Conservation (phyloP, 345 rosid genomes). For the Moricandia arvensis region DNA sequence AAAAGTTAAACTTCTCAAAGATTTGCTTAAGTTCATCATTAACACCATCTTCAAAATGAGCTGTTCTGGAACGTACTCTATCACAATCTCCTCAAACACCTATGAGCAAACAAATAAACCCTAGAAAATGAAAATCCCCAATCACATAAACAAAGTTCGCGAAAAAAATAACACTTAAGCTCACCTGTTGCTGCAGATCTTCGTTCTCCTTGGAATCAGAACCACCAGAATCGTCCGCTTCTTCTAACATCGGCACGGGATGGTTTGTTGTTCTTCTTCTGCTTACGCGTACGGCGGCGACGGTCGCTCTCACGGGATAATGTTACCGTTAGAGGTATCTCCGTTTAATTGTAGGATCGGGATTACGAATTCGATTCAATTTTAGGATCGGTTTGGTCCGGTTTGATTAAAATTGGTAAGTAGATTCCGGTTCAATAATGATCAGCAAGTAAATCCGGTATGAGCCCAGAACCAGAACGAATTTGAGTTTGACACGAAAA, state of each 20-base stretch:
- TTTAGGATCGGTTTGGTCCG: not conserved
- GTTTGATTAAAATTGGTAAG: not conserved
- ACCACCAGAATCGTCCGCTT: conserved; percentile 23
- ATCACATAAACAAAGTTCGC: not conserved
- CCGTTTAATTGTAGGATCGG: too few species aligned
- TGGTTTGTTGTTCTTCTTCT: too few species aligned
- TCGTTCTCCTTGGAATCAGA: conserved; percentile 53
- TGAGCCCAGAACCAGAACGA: not conserved
- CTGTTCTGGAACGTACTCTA: too few species aligned
- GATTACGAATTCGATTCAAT: too few species aligned
- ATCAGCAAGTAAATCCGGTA: not conserved
- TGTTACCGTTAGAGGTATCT: too few species aligned
- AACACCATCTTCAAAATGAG: too few species aligned
- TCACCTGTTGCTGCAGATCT: conserved; percentile 47
- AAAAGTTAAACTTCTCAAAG: too few species aligned
- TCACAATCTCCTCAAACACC: too few species aligned
- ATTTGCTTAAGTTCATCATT: too few species aligned
- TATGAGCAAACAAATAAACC: conserved; percentile 5
- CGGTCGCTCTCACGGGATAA: too few species aligned
- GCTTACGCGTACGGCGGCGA: too few species aligned
- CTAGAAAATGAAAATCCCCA: conserved; percentile 24
- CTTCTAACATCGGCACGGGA: conserved; percentile 30
- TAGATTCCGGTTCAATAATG: not conserved
- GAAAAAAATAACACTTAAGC: not conserved
- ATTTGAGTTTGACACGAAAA: not conserved